These are phyloP conservation scores for Saksenaea vasiformis DNA, from an alignment of 371 early-diverging fungal genomes.

Conservation along the genomic window DNA sequence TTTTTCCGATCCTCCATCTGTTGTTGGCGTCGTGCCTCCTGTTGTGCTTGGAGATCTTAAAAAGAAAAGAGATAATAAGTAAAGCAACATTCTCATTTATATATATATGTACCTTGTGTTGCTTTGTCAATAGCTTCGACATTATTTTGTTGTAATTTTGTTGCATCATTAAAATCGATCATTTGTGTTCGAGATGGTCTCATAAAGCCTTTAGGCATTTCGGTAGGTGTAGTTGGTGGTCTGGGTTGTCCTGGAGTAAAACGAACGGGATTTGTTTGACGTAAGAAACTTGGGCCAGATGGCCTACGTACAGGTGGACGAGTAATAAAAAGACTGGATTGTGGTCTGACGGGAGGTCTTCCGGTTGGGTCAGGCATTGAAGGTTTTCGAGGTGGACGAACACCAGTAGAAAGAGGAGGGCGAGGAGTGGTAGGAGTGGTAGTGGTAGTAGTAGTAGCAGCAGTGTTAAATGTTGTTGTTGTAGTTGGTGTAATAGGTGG, in stretches of 20 bases:
- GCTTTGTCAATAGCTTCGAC: constrained; percentile 7
- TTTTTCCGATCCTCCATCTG: constrained; percentile 12
- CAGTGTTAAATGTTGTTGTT: not conserved
- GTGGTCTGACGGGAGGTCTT: not conserved
- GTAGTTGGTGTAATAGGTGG: not conserved
- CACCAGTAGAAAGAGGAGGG: not conserved
- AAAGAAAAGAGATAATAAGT: not conserved
- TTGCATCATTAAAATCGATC: constrained; percentile 19
- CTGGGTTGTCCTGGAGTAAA: constrained; percentile 3
- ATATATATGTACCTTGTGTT: constrained; percentile 6
- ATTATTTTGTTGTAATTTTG: constrained; percentile 15
- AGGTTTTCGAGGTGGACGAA: constrained; percentile 2
- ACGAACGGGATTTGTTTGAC: constrained; percentile 6
- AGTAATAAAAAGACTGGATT: constrained; percentile 15
- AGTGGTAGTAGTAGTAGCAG: not conserved
- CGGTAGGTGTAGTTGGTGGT: not conserved
- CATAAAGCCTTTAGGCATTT: constrained; percentile 16
- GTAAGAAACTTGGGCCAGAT: constrained; percentile 7
- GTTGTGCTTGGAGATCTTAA: constrained; percentile 13
- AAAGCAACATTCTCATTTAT: not conserved
- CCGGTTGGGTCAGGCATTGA: not conserved
- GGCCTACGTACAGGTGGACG: constrained; percentile 8
- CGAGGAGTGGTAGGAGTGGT: not conserved
- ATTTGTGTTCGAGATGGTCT: constrained; percentile 22
- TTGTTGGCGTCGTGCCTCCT: constrained; percentile 9